Conservation (phyloP, 2,329 filamentous ascomycete species). For the Ophiostoma novo-ulmi region DNA sequence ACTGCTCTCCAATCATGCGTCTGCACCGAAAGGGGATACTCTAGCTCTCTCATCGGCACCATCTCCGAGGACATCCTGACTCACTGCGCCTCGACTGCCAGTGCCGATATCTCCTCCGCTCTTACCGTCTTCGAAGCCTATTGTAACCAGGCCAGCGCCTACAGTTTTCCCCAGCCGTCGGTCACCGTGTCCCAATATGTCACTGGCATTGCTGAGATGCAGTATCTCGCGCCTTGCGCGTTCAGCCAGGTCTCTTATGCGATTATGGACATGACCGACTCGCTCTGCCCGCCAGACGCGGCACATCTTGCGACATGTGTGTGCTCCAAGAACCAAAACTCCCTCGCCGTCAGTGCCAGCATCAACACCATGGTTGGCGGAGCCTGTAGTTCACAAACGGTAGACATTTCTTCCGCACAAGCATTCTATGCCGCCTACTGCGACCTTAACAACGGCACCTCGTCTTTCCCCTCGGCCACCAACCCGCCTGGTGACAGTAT, state of each 20-base stretch:
- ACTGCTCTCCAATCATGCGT: constrained; percentile 47
- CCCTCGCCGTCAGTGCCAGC: constrained; percentile 38
- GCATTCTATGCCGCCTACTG: constrained; percentile 50
- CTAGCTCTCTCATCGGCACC: constrained; percentile 36
- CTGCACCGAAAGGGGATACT: constrained; percentile 46
- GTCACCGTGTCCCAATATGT: constrained; percentile 45
- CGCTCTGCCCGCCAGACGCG: constrained; percentile 31
- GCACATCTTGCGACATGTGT: constrained; percentile 44
- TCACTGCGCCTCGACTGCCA: constrained; percentile 44
- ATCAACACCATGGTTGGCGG: constrained; percentile 42
- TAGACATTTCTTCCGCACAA: constrained; percentile 46
- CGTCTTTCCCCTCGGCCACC: constrained; percentile 43
- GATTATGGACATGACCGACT: constrained; percentile 37
- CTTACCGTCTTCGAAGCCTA: constrained; percentile 44
- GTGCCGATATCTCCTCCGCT: constrained; percentile 46
- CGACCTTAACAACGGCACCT: constrained; percentile 45
- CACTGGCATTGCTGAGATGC: constrained; percentile 44
- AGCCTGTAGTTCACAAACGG: constrained; percentile 44
- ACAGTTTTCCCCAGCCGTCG: constrained; percentile 41
- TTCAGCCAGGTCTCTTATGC: constrained; percentile 37
- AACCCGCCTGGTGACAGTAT: constrained; percentile 49
- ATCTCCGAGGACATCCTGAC: constrained; percentile 40
- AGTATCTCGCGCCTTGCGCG: constrained; percentile 43
- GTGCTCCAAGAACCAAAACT: constrained; percentile 49
- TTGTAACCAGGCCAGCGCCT: constrained; percentile 41